These are phyloP conservation scores for Nemania serpens DNA, from an alignment of 2,329 filamentous ascomycete species.

Conservation along the genomic window DNA sequence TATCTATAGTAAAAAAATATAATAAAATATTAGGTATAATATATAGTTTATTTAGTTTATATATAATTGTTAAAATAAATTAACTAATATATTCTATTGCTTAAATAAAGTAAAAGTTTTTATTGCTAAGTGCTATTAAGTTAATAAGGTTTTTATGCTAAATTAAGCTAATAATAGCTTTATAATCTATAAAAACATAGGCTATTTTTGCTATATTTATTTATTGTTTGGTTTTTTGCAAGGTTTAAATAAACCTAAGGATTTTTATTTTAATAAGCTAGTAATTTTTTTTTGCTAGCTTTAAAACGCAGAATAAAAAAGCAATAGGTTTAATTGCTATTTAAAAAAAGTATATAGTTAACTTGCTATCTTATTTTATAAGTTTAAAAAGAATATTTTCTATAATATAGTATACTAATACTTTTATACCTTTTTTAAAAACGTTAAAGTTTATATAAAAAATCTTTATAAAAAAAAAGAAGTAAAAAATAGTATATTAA, in stretches of 20 bases:
- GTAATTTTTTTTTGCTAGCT: conserved; percentile 10
- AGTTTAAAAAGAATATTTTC: background rate
- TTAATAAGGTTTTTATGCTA: conserved; percentile 11
- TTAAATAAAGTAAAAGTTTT: conserved; percentile 7
- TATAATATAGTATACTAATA: conserved; percentile 13
- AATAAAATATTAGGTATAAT: background rate
- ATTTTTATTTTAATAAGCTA: conserved; percentile 14
- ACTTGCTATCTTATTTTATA: background rate
- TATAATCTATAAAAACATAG: conserved; percentile 15
- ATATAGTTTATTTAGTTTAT: no score
- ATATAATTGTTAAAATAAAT: no score
- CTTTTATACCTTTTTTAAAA: conserved; percentile 1
- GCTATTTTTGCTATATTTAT: no score
- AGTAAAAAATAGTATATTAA: no score
- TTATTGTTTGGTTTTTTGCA: conserved; percentile 8
- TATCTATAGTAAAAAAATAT: background rate
- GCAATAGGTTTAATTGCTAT: background rate
- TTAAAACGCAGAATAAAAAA: background rate
- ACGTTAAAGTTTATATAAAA: conserved; percentile 16
- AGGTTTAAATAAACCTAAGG: conserved; percentile 6
- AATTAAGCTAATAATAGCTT: conserved; percentile 11
- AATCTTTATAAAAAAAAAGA: background rate
- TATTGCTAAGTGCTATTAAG: conserved; percentile 10
- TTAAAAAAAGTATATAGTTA: no score
- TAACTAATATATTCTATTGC: conserved; percentile 21